A percentile compares a stretch with the other conserved stretches of the same genome.
Evolutionary conservation across 805 yeast genomes (phyloP).

Genomic region (Lachancea meyersii): DNA sequence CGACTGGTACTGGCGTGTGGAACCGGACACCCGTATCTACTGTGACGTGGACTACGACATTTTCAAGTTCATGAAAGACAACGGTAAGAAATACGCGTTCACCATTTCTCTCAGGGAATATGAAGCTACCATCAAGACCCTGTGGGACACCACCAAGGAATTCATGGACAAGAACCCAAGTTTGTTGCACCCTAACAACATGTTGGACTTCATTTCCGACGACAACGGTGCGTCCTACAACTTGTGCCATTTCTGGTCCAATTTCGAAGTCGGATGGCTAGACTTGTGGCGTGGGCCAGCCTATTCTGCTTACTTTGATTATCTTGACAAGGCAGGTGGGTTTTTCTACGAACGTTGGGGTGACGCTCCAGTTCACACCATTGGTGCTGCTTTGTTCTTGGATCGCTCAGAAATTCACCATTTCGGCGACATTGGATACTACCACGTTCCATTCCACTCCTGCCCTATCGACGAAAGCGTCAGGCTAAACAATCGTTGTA

Average conservation of each 20-base stretch:
- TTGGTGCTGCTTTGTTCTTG: constrained; percentile 69
- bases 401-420: constrained; percentile 60
- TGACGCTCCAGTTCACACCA: constrained; percentile 83
- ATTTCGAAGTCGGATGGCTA: constrained; percentile 74
- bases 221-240: constrained; percentile 68
- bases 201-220: constrained; percentile 65
- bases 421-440: constrained; percentile 76
- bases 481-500: constrained; percentile 58
- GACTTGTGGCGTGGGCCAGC: constrained; percentile 68
- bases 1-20: constrained; percentile 92
- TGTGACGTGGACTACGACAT: constrained; percentile 78
- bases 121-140: constrained; percentile 61
- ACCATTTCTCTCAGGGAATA: constrained; percentile 68
- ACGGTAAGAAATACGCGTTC: constrained; percentile 67
- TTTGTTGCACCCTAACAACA: constrained; percentile 51
- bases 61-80: constrained; percentile 74
- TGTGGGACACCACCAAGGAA: constrained; percentile 68
- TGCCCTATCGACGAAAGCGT: constrained; percentile 65
- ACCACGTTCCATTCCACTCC: constrained; percentile 66
- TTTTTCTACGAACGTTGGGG: constrained; percentile 91
- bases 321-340: constrained; percentile 67
- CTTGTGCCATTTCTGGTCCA: constrained; percentile 84
- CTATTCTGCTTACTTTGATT: constrained; percentile 59
- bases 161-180: constrained; percentile 58
- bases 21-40: constrained; percentile 67